phyloP scores from a whole-genome alignment of 1,284 basidiomycete genomes.

The Rhodotorula sp. region DNA sequence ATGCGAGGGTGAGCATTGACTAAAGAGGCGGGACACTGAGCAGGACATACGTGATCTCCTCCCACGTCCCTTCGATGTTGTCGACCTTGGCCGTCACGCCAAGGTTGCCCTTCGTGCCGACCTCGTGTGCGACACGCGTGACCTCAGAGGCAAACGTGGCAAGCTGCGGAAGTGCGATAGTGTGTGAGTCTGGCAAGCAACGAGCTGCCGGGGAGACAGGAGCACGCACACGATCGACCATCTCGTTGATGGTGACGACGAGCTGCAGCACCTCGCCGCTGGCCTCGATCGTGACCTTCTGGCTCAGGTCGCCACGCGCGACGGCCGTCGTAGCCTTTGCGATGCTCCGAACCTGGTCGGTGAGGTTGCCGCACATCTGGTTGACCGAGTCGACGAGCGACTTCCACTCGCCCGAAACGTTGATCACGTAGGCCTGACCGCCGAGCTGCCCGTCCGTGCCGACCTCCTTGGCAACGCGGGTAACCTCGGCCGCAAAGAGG shows the following conservation, averaged over 20 bases:
- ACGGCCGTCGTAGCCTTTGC: constrained; percentile 80
- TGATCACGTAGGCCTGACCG: constrained; percentile 47
- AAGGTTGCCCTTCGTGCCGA: constrained; percentile 92
- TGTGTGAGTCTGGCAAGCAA: not conserved
- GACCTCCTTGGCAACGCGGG: constrained; percentile 81
- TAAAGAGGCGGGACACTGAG: not conserved
- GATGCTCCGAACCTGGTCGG: constrained; percentile 59
- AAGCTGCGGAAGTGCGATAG: constrained; percentile 12
- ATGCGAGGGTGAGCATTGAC: not conserved
- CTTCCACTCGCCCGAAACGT: constrained; percentile 55
- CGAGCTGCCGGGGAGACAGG: constrained; percentile 36
- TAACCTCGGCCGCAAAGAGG: constrained; percentile 93
- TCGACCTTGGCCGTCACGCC: constrained; percentile 97
- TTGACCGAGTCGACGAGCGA: constrained; percentile 53
- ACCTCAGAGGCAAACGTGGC: constrained; percentile 55
- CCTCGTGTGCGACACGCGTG: constrained; percentile 79
- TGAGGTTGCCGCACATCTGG: constrained; percentile 53
- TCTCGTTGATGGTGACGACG: constrained; percentile 64
- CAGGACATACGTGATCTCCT: constrained; percentile 86
- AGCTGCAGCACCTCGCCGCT: constrained; percentile 94
- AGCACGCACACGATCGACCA: constrained; percentile 46
- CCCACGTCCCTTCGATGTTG: constrained; percentile 97
- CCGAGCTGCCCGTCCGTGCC: constrained; percentile 52
- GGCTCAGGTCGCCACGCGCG: constrained; percentile 87
- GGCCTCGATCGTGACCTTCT: constrained; percentile 90